Base-by-base conservation (phyloP, 1,139 yeast species). In the Chernovozyma sophiae-reginae region DNA sequence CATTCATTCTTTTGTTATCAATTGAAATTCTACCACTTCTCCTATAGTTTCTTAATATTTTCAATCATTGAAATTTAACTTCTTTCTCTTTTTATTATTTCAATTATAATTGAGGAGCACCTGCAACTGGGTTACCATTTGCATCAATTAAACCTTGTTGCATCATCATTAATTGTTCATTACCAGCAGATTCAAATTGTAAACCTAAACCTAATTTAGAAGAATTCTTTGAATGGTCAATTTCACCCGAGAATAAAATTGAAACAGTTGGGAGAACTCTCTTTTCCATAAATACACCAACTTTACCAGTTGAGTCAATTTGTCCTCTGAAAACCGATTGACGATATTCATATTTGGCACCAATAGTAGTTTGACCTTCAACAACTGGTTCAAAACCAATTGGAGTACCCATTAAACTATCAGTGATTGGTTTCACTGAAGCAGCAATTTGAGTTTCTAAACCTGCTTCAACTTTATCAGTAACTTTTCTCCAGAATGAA, bases 281-380 rank as follows among this genome's bases (percentile, higher is more conserved):
- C 73, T 89, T 89, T 71, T 92, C 98, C 60, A 92, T 73, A 70
- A 87, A 81, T 51, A 92, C 87, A 42, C 86, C 76, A 40, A 92
- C 95, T 69, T 86, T 89, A 64, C 98, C 98, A 43, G 76, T 73
- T 38, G 95, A 80, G 66, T 90, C 97, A 45, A 92, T 59, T 65
- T 90, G 96, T 55, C 97, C 97, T 66, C 98, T 82, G 79, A 87
- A 89, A 40, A 87, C 83, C 43, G 95, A 83, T 67, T 89, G 95
- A 70, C 97, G 89, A 77, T 89, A 94, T 70, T 92, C 98, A 67
- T 92, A 92, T 70, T 90, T 92, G 55, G 97, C 96, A 65, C 97
- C 98, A 41, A 92, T 63, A 45, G 97, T 86, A 53, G 99, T 90
- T 52, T 78, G 77, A 55, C 96, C 97, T 59, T 90, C 97, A 42